These are phyloP conservation scores for Emergomyces pasteurianus DNA, from an alignment of 2,329 filamentous ascomycete species.

Conservation along the genomic window DNA sequence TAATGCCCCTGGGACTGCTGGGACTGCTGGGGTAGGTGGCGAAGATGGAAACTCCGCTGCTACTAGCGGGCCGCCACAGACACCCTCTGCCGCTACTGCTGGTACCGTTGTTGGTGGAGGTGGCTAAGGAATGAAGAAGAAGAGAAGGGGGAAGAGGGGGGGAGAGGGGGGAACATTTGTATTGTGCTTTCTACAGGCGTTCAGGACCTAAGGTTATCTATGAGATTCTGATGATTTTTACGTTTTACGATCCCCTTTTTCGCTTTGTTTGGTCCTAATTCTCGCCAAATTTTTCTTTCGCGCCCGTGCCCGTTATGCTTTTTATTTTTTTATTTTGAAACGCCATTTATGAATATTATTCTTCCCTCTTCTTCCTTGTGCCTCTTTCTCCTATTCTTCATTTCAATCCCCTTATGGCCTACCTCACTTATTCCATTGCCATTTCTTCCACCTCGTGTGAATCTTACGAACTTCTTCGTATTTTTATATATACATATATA, in stretches of 20 bases:
- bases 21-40: neutral
- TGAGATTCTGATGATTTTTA: neutral
- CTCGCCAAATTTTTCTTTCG: too few relatives aligned
- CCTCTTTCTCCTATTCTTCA: neutral
- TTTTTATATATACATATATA: too few relatives aligned
- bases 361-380: too few relatives aligned
- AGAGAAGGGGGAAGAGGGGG: too few relatives aligned
- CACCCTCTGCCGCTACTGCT: neutral
- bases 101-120: neutral
- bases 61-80: neutral
- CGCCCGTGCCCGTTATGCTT: neutral
- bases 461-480: neutral
- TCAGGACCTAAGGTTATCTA: neutral
- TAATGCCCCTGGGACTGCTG: conserved; percentile 10
- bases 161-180: neutral
- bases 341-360: neutral
- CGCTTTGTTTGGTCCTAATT: too few relatives aligned
- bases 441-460: neutral
- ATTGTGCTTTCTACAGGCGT: neutral
- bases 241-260: neutral
- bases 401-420: neutral
- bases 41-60: neutral
- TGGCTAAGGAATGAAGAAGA: neutral
- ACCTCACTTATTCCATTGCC: neutral
- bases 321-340: neutral